These are phyloP conservation scores for Eucalyptus cladocalyx DNA, from an alignment of 345 rosid species.

Conservation along the genomic window DNA sequence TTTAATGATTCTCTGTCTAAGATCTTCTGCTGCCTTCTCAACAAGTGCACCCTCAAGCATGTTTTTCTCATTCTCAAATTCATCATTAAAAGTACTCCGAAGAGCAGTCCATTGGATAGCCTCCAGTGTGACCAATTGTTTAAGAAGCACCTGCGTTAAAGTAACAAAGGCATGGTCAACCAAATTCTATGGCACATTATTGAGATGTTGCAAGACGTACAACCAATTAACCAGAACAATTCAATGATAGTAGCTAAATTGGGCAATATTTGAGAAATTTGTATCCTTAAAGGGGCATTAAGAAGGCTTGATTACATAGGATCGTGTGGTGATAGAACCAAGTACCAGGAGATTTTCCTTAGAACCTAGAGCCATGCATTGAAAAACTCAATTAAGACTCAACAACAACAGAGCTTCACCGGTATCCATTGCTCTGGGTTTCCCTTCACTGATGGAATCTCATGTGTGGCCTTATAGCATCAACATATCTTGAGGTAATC, in stretches of 20 bases:
- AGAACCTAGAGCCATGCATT: conserved; percentile 13
- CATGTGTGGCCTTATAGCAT: conserved; percentile 84
- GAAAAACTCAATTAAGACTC: not conserved
- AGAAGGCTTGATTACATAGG: conserved; percentile 77
- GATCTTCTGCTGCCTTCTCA: conserved; percentile 87
- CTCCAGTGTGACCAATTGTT: conserved; percentile 89
- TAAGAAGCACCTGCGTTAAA: conserved; percentile 11
- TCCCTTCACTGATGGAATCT: conserved; percentile 76
- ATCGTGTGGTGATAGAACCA: conserved; percentile 64
- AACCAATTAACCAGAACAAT: not conserved
- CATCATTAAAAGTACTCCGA: conserved; percentile 69
- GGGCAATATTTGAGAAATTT: conserved; percentile 72
- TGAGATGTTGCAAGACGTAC: not conserved
- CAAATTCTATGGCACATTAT: not conserved
- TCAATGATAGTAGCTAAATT: not conserved
- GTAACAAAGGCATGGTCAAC: not conserved
- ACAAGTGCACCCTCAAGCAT: conserved; percentile 67
- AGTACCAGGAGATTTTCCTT: conserved; percentile 82
- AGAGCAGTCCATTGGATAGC: conserved; percentile 90
- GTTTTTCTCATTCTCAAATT: conserved; percentile 79
- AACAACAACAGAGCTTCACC: conserved; percentile 11
- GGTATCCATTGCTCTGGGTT: conserved; percentile 48
- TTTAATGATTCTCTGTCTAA: conserved; percentile 79
- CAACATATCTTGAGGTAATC: conserved; percentile 85
- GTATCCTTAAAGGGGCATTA: conserved; percentile 56